Evolutionary conservation across 495 filamentous ascomycete species (phyloP), one percentile per base, ranked within the genome.

Genomic region (Xylaria acuta): DNA sequence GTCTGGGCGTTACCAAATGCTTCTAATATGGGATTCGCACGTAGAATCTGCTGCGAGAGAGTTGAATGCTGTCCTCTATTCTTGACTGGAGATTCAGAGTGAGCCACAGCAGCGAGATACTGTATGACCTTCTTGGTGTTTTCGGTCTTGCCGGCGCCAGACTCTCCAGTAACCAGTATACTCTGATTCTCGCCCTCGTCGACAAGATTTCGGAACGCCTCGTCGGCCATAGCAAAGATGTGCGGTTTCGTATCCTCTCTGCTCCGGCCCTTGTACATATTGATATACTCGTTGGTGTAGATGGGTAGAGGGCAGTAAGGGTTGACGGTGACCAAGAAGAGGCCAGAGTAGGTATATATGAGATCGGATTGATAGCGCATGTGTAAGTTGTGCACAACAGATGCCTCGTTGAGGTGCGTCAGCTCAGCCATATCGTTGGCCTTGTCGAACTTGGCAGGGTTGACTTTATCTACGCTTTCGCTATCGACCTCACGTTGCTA

Each of bases 111-210:
- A 27, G 97, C 97, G 59, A 99, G 88, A 80, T 98, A 99, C 73
- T 99, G 97, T 67, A 99, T 99, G 63, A 99, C 97, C 81, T 99
- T 99, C 78, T 99, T 99, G 3, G 97, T 99, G 74, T 99, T 99
- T 79, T 99, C 97, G 0, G 97, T 99, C 82, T 99, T 99, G 73
- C 97, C 97, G 36, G 97, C 97, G 73, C 97, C 97, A 27, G 97
- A 99, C 82, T 99, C 97, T 80, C 97, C 97, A 40, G 97, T 99
- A 6, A 99, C 97, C 45, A 99, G 86, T 77, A 99, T 98, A 77
- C 95, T 97, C 80, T 99, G 97, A 75, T 98, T 98, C 70, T 95
- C 88, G 25, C 95, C 95, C 79, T 97, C 95, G 70, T 97, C 94
- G 5, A 98, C 93, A 9, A 99, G 86, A 77, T 97, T 98, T 4